These are phyloP conservation scores for Penicillium digitatum DNA, from an alignment of 2,329 filamentous ascomycete species.

Conservation along the genomic window DNA sequence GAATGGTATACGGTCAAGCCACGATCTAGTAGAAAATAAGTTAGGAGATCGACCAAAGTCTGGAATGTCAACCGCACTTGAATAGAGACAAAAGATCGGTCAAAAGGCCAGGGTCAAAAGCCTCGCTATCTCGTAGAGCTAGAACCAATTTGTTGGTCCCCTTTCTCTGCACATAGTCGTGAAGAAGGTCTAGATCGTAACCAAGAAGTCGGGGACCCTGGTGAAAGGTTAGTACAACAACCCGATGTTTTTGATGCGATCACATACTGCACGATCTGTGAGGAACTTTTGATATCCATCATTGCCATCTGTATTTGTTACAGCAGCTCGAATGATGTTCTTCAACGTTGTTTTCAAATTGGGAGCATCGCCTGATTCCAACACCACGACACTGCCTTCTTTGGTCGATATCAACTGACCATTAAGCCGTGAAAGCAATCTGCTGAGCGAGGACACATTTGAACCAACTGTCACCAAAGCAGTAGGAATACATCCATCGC, in stretches of 20 bases:
- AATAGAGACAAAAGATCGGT: slow-evolving; percentile 45
- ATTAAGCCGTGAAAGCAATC: slow-evolving; percentile 39
- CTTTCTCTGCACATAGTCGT: slow-evolving; percentile 41
- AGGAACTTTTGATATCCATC: slow-evolving; percentile 40
- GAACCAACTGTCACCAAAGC: slow-evolving; percentile 44
- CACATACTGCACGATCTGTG: slow-evolving; percentile 38
- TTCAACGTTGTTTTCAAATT: slow-evolving; percentile 48
- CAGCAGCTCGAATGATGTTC: slow-evolving; percentile 43
- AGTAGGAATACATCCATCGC: slow-evolving; percentile 40
- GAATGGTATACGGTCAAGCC: slow-evolving; percentile 60
- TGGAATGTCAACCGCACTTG: slow-evolving; percentile 37
- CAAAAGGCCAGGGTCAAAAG: slow-evolving; percentile 44
- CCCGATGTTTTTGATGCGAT: not conserved
- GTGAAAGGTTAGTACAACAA: slow-evolving; percentile 11
- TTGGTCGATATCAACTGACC: slow-evolving; percentile 29
- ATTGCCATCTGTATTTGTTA: slow-evolving; percentile 38
- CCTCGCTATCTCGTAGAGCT: slow-evolving; percentile 46
- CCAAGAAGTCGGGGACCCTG: slow-evolving; percentile 42
- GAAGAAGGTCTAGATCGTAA: slow-evolving; percentile 47
- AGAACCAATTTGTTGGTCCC: slow-evolving; percentile 40
- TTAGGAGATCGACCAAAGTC: not conserved
- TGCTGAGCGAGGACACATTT: slow-evolving; percentile 41
- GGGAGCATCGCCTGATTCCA: slow-evolving; percentile 45
- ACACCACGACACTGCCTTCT: slow-evolving; percentile 37
- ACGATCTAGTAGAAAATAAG: slow-evolving; percentile 47